A percentile compares a stretch with the other conserved stretches of the same genome.
Evolutionary conservation across 2,329 filamentous ascomycete species (phyloP).

Genomic region (Fusarium humuli): DNA sequence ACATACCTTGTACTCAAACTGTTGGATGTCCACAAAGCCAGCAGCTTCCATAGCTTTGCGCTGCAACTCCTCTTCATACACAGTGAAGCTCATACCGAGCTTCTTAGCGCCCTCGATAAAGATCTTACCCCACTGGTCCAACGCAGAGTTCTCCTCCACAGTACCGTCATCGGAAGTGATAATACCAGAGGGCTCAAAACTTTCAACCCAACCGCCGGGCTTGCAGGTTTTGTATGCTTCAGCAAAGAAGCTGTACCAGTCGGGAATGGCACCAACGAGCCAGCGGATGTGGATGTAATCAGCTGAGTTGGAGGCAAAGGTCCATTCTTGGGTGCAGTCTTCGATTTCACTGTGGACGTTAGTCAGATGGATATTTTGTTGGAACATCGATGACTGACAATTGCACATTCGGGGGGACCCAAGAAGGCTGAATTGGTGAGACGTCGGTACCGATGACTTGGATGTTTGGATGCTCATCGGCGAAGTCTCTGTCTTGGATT

Average conservation of each 20-base stretch:
- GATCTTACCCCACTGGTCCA: conserved; percentile 19
- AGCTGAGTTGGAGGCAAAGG: conserved; percentile 11
- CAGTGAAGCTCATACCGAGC: neutral
- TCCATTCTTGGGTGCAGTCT: conserved; percentile 25
- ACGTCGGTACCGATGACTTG: conserved; percentile 18
- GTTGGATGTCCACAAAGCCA: conserved; percentile 13
- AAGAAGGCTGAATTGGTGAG: conserved; percentile 16
- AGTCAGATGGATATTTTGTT: accelerated
- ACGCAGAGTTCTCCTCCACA: conserved; percentile 10
- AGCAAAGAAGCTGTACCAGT: conserved; percentile 10
- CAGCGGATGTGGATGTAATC: conserved; percentile 25
- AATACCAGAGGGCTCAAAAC: neutral
- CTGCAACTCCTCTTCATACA: conserved; percentile 13
- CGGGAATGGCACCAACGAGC: conserved; percentile 6
- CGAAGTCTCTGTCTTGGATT: neutral
- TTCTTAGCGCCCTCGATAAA: conserved; percentile 21
- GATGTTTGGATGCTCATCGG: conserved; percentile 7
- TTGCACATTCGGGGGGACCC: conserved; percentile 10
- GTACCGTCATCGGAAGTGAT: conserved; percentile 17
- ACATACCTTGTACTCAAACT: conserved; percentile 19
- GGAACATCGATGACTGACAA: neutral
- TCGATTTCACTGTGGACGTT: conserved; percentile 3
- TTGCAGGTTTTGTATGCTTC: conserved; percentile 20
- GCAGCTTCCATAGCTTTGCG: conserved; percentile 15
- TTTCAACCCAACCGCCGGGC: conserved; percentile 17